Base-by-base conservation (phyloP, 2,329 filamentous ascomycete genomes). In the Calonectria naviculata region DNA sequence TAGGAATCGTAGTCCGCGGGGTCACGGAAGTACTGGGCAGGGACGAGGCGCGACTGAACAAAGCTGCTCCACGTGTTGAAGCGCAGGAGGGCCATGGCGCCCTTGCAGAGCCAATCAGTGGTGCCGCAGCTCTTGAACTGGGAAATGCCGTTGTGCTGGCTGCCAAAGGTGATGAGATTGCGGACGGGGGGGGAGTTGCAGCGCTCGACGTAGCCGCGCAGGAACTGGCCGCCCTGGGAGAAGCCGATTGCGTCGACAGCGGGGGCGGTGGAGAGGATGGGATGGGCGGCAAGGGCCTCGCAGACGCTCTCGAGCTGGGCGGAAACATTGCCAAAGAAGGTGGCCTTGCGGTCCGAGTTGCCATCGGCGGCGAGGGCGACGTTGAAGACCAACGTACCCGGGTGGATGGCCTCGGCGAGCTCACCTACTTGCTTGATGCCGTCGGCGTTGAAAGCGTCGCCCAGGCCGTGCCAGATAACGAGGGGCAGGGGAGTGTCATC, bases 201-300 rank as follows among this genome's bases (percentile, higher is more conserved):
- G 49, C 94, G 90, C 87, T 99, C 92, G 74, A 98, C 87, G 81
- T 97, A 95, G 28, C 89, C 97, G 70, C 97, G 92, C n/a, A 99
- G 89, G 85, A 99, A 98, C 82, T 98, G 94, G 1, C 97, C 97
- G 73, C 97, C 97, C 83, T 99, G 97, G 17, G 94, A 97, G 87
- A 99, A 98, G 31, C 97, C 97, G 41, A 99, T 85, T 38, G 95
- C 96, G 83, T 98, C 97, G 80, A 98, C 88, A 73, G 93, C 94
- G 0, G 94, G 93, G 0, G 94, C 94, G 8, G 93, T 94, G 68
- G 93, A 93, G 19, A 98, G 90, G 81, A 97, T 94, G 1, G 93
- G 93, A 80, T 98, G 90, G 0, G 88, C 81, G 70, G 93, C 89
- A 47, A 98, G 89, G 77, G 93, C 91, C n/a, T 85, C 86, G 89